Percentiles rank a stretch among this genome's conserved stretches.
Evolutionary conservation across 2,329 filamentous ascomycete species (phyloP).

Genomic region (Botrytis hyacinthi): DNA sequence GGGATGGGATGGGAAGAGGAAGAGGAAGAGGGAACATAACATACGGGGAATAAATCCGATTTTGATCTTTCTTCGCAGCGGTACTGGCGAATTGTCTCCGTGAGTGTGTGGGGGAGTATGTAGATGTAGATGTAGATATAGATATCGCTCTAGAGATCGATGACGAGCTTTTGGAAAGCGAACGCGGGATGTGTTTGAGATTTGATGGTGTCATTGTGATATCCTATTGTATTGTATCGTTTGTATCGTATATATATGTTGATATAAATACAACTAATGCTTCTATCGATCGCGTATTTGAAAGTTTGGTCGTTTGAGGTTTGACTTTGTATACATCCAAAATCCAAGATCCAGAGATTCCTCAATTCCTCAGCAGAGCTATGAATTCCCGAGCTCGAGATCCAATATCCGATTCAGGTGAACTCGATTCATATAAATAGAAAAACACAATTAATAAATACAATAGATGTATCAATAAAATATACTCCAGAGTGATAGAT

Average conservation of each 20-base stretch:
- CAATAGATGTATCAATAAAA: too few relatives aligned
- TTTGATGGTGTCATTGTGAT: neutral
- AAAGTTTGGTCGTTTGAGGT: too few relatives aligned
- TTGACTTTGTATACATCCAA: too few relatives aligned
- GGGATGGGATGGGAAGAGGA: too few relatives aligned
- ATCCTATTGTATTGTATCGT: neutral
- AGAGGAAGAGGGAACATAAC: neutral
- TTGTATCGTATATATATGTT: neutral
- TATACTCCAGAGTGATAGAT: too few relatives aligned
- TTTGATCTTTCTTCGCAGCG: neutral
- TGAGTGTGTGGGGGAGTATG: neutral
- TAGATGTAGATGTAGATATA: neutral
- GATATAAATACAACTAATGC: neutral
- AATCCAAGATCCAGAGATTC: too few relatives aligned
- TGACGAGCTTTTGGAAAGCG: neutral
- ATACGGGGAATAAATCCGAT: conserved; percentile 12
- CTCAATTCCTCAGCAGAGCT: too few relatives aligned
- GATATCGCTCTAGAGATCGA: neutral
- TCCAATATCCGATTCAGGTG: too few relatives aligned
- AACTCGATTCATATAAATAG: too few relatives aligned
- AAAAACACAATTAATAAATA: too few relatives aligned
- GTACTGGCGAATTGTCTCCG: conserved; percentile 5
- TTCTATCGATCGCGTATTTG: neutral
- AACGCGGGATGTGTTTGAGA: neutral
- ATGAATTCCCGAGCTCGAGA: too few relatives aligned